Evolutionary conservation across 139 green algal species (phyloP).

Genomic region (Choricystis sp.): DNA sequence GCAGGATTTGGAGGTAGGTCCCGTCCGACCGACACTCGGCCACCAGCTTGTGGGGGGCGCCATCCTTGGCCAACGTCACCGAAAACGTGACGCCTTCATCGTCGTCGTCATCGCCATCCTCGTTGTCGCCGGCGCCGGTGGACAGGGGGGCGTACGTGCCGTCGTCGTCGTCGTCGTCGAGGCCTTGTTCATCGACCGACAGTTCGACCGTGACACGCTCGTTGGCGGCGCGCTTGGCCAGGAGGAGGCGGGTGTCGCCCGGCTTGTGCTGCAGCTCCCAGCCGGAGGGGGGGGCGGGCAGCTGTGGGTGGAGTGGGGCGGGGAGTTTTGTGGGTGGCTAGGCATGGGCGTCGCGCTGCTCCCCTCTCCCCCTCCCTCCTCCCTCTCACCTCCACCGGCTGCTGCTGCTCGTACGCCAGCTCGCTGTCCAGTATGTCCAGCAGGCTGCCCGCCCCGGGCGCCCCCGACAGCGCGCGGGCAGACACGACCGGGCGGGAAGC

Average conservation of each 20-base stretch:
- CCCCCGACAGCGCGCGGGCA: too few species aligned
- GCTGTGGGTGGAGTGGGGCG: too few species aligned
- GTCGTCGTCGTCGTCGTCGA: background rate
- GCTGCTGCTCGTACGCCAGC: too few species aligned
- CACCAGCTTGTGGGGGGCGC: conserved; percentile 19
- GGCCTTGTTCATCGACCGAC: background rate
- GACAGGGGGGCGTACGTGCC: background rate
- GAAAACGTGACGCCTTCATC: background rate
- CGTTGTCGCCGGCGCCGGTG: background rate
- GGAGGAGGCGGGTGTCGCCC: background rate
- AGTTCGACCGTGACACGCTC: background rate
- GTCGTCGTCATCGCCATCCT: background rate
- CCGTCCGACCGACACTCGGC: conserved; percentile 33
- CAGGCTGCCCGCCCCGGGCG: too few species aligned
- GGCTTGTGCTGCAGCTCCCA: background rate
- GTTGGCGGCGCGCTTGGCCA: background rate
- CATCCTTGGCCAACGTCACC: background rate
- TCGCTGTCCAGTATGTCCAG: too few species aligned
- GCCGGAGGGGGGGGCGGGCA: background rate
- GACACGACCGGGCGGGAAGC: too few species aligned
- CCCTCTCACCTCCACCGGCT: too few species aligned
- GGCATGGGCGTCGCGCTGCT: too few species aligned
- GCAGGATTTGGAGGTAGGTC: conserved; percentile 22
- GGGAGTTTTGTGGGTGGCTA: too few species aligned
- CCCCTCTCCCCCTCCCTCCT: too few species aligned